phyloP scores from a whole-genome alignment of 176 grass and related monocot genomes.

The Lolium multiflorum region DNA sequence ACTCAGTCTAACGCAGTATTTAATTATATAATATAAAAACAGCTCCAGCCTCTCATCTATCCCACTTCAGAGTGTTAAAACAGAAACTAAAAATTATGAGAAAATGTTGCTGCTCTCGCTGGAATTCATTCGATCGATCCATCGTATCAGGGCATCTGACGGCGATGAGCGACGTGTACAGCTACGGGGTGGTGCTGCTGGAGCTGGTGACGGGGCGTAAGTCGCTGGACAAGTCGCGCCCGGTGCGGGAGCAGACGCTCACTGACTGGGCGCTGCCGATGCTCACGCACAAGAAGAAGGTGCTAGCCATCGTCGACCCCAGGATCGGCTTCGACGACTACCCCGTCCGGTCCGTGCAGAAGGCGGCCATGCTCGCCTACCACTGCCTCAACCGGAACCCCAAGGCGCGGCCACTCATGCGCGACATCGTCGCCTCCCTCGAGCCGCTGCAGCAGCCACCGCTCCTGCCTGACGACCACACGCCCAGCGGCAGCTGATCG shows the following conservation, averaged over 20 bases:
- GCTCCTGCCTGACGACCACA: background rate
- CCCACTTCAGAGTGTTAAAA: too few relatives aligned
- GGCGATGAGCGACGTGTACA: slow-evolving; percentile 87
- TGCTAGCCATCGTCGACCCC: slow-evolving; percentile 56
- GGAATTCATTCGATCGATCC: too few relatives aligned
- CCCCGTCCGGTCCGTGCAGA: slow-evolving; percentile 63
- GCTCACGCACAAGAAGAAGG: slow-evolving; percentile 49
- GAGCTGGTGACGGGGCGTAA: slow-evolving; percentile 71
- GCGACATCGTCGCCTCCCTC: slow-evolving; percentile 68
- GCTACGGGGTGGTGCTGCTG: slow-evolving; percentile 85
- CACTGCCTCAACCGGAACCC: slow-evolving; percentile 76
- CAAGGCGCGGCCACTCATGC: slow-evolving; percentile 83
- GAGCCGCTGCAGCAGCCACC: slow-evolving; percentile 66
- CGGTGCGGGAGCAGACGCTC: slow-evolving; percentile 73
- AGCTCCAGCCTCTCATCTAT: too few relatives aligned
- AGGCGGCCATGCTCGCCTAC: slow-evolving; percentile 77
- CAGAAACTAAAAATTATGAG: background rate
- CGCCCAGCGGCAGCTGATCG: background rate
- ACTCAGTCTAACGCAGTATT: too few relatives aligned
- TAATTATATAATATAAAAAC: too few relatives aligned
- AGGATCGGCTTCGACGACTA: slow-evolving; percentile 54
- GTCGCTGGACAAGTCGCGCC: slow-evolving; percentile 70
- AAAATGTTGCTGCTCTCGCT: background rate
- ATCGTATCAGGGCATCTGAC: slow-evolving; percentile 69
- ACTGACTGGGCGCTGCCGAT: slow-evolving; percentile 74